These are phyloP conservation scores for Paramecium sexaurelia DNA, from an alignment of 73 alveolate genomes.

Conservation along the genomic window DNA sequence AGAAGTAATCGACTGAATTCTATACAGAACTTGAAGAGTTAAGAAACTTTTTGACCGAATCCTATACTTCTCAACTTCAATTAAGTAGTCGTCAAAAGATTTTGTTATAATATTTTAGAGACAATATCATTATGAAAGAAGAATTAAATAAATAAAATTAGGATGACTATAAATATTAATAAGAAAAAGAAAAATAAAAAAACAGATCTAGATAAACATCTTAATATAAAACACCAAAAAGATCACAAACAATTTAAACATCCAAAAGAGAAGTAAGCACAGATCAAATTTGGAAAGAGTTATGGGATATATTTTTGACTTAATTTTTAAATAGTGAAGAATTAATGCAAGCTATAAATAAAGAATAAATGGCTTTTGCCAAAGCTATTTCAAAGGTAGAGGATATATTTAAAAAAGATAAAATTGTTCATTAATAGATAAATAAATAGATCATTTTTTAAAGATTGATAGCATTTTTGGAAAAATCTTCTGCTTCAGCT, in stretches of 20 bases:
- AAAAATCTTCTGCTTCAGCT: conserved; percentile 32
- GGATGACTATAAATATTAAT: neutral
- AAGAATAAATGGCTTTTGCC: conserved; percentile 59
- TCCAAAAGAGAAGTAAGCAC: conserved; percentile 47
- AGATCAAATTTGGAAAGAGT: conserved; percentile 57
- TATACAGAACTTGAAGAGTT: neutral
- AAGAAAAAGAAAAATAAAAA: neutral
- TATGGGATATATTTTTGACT: conserved; percentile 61
- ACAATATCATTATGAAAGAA: conserved; percentile 29
- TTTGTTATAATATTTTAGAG: neutral
- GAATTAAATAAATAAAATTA: conserved; percentile 4
- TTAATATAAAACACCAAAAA: neutral
- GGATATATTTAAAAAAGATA: conserved; percentile 46
- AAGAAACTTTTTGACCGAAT: neutral
- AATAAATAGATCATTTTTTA: conserved; percentile 55
- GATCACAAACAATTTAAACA: neutral
- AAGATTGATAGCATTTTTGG: conserved; percentile 45
- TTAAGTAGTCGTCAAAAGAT: neutral
- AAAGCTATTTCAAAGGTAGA: conserved; percentile 61
- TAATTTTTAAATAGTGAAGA: conserved; percentile 21
- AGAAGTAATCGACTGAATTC: neutral
- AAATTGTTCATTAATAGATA: conserved; percentile 40
- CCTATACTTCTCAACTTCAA: neutral
- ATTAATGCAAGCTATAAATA: neutral
- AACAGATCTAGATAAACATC: neutral